Base-by-base conservation (phyloP, 2,329 filamentous ascomycete species). In the Aotearoamyces nothofagi region DNA sequence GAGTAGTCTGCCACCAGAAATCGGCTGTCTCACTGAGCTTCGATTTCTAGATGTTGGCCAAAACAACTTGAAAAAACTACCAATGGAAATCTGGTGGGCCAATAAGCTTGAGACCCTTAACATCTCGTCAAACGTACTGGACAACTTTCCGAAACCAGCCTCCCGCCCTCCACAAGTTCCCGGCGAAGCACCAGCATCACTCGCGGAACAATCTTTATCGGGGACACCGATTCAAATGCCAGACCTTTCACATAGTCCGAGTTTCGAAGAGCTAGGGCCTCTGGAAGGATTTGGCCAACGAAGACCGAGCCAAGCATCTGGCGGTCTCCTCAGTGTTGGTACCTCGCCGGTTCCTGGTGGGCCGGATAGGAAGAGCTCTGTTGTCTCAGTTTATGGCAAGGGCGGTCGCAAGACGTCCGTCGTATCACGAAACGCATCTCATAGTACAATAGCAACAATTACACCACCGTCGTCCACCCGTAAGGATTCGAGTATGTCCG, bases 31-130 rank as follows among this genome's bases (percentile, higher is more conserved):
- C 14, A 69, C 66, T 1, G 87, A 96, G 50, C 62, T 98, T 36
- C 77, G 74, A 30, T 78, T 84, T 37, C 62, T 98, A 22, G 87
- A 98, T 48, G 67, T 96, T 11, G 71, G 87, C 38, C 83, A 90
- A 47, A 98, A 96, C 58, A 98, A 96, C 46, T 67, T 98, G 33
- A 78, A 77, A 39, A 78, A 78, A 45, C 61, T 98, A 17, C 90
- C 90, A 2, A 72, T 81, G 47, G 90, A 98, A 47, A 66, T 98
- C n/a, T 98, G 90, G 90, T 87, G 82, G 63, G 87, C 87, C 29
- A 77, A 78, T 42, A 84, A 78, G 47, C 56, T 98, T 31, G 86
- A 96, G 52, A 87, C 78, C 0, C 66, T 98, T 34, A 98, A 98
- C 43, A 76, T 92, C 9, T 96, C 87, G 1, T 94, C 90, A 8